Evolutionary conservation across 225 moss, liverwort and hornwort genomes (phyloP).

Genomic region (Pleurozium schreberi): DNA sequence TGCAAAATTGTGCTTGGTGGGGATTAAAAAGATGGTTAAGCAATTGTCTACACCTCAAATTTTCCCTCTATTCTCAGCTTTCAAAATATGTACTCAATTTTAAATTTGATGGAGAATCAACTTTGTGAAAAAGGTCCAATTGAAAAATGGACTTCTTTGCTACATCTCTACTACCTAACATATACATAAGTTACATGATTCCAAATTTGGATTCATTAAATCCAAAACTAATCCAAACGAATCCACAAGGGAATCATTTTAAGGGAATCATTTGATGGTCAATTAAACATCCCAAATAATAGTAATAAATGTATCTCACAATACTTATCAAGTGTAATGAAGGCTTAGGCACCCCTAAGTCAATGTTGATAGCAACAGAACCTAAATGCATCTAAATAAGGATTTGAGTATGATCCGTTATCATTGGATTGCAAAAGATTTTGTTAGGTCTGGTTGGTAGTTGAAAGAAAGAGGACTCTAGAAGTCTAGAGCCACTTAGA

Average conservation of each 20-base stretch:
- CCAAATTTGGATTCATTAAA: background rate
- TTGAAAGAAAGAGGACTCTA: background rate
- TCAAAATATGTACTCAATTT: background rate
- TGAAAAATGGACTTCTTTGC: background rate
- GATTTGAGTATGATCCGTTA: background rate
- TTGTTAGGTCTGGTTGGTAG: rapidly evolving
- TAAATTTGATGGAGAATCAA: background rate
- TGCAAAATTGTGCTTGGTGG: background rate
- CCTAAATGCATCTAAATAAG: background rate
- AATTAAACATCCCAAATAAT: background rate
- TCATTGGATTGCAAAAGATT: too few relatives aligned
- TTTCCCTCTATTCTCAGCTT: background rate
- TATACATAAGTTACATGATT: background rate
- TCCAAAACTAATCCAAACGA: background rate
- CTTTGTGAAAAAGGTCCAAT: background rate
- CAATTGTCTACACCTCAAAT: background rate
- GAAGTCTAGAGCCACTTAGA: background rate
- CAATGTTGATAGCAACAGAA: background rate
- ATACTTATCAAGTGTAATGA: background rate
- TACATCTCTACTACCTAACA: background rate
- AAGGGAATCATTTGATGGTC: background rate
- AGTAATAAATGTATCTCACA: too few relatives aligned
- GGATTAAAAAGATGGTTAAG: background rate
- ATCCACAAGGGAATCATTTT: too few relatives aligned
- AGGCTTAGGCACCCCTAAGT: too few relatives aligned